Evolutionary conservation across 139 green algal species (phyloP).

Genomic region (Chlamydomonas asymmetrica): DNA sequence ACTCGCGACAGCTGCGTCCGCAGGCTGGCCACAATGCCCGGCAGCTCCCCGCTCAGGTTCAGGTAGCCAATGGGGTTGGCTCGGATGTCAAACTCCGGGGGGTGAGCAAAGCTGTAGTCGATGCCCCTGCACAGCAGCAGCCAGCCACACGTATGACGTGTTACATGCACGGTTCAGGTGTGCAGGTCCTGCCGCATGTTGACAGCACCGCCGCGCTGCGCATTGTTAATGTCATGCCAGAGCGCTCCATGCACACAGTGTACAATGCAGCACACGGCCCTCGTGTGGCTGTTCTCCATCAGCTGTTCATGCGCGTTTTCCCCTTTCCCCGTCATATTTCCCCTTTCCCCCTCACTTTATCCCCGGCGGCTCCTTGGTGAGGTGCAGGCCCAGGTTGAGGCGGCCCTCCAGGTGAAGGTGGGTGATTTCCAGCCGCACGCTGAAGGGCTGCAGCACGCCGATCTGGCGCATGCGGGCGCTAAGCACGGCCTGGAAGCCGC

Average conservation of each 20-base stretch:
- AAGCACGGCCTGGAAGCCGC: constrained; percentile 35
- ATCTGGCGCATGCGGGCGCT: constrained; percentile 26
- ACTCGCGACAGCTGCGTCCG: constrained; percentile 6
- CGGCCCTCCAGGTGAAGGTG: constrained; percentile 25
- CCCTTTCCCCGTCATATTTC: background rate
- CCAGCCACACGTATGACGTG: background rate
- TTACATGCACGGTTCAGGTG: background rate
- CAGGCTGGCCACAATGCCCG: constrained; percentile 26
- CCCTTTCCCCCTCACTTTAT: constrained; percentile 21
- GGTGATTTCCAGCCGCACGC: constrained; percentile 35
- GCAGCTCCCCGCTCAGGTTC: constrained; percentile 26
- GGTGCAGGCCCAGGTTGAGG: constrained; percentile 41
- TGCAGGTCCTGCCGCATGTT: no score
- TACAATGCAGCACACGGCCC: no score
- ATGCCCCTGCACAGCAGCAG: constrained; percentile 13
- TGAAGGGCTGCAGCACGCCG: constrained; percentile 15
- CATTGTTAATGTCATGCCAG: no score
- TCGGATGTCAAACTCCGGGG: constrained; percentile 28
- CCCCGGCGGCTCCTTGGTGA: constrained; percentile 30
- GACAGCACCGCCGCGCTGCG: no score
- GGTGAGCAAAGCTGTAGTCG: constrained; percentile 16
- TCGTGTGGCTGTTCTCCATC: background rate
- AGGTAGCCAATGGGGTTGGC: constrained; percentile 25
- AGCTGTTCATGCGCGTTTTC: background rate
- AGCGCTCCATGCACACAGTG: no score